phyloP scores from a whole-genome alignment of 805 yeast species.

The Wickerhamomyces sydowiorum region DNA sequence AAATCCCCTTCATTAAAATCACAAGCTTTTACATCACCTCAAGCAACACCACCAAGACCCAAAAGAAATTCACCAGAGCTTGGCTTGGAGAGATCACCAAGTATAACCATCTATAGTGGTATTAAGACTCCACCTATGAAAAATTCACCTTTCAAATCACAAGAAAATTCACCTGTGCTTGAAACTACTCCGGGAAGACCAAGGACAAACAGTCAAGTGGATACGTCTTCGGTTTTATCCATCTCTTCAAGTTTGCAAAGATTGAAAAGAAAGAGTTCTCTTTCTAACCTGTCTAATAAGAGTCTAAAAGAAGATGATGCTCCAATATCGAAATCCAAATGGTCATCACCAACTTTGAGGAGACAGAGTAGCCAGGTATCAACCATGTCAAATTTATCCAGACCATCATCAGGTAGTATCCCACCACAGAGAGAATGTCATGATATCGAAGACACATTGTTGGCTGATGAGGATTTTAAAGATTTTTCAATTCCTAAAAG shows the following conservation, averaged over 20 bases:
- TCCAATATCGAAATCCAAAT: not conserved
- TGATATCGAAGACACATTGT: conserved; percentile 19
- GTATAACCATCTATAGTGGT: not conserved
- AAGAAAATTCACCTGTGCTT: not conserved
- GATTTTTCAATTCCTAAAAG: conserved; percentile 11
- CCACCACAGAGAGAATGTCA: conserved; percentile 16
- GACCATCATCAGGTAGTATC: not conserved
- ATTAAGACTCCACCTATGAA: not conserved
- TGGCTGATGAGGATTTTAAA: conserved; percentile 18
- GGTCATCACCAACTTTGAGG: not conserved
- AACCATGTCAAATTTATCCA: conserved; percentile 2
- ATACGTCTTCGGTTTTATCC: not conserved
- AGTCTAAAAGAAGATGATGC: not conserved
- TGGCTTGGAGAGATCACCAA: not conserved
- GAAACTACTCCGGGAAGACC: not conserved
- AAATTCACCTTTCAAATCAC: not conserved
- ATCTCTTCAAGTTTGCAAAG: not conserved
- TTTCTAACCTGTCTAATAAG: not conserved
- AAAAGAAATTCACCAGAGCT: not conserved
- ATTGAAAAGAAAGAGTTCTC: not conserved
- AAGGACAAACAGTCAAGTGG: not conserved
- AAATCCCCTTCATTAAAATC: no score
- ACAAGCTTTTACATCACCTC: not conserved
- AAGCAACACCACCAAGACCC: not conserved
- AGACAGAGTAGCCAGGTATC: not conserved